phyloP scores from a whole-genome alignment of 2,329 filamentous ascomycete species.

The Botrytis tulipae region DNA sequence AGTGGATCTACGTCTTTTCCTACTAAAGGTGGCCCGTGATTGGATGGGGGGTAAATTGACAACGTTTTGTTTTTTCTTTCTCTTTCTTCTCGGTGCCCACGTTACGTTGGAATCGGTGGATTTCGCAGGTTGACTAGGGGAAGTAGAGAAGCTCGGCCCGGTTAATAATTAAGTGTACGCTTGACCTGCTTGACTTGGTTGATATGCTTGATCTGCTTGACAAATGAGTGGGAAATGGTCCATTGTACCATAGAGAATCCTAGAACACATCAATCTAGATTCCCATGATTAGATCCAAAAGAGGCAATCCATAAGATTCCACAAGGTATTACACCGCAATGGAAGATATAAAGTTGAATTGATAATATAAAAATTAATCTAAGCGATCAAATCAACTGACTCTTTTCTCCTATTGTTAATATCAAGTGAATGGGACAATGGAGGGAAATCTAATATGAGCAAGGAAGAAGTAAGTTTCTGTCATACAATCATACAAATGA shows the following conservation, averaged over 20 bases:
- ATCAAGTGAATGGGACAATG: not conserved
- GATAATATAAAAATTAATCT: not conserved
- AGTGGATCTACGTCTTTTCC: not conserved
- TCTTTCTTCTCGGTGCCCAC: not conserved
- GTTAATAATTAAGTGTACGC: not conserved
- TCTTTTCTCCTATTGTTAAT: not conserved
- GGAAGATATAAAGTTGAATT: not conserved
- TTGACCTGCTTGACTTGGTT: not conserved
- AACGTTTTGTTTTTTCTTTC: not conserved
- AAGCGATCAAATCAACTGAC: not conserved
- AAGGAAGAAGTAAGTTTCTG: not conserved
- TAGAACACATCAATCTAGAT: not conserved
- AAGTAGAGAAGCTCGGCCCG: not conserved
- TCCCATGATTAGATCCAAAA: not conserved
- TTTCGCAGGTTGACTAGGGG: constrained; percentile 5
- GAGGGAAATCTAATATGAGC: not conserved
- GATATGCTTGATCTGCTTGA: not conserved
- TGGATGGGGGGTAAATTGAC: not conserved
- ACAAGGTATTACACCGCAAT: not conserved
- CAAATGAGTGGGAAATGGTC: not conserved
- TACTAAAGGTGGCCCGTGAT: not conserved
- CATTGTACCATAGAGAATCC: not conserved
- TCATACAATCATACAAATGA: not conserved
- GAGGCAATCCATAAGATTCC: not conserved
- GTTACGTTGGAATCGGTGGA: not conserved